These are phyloP conservation scores for Hyaloscypha bicolor DNA, from an alignment of 495 filamentous ascomycete species.

Conservation along the genomic window DNA sequence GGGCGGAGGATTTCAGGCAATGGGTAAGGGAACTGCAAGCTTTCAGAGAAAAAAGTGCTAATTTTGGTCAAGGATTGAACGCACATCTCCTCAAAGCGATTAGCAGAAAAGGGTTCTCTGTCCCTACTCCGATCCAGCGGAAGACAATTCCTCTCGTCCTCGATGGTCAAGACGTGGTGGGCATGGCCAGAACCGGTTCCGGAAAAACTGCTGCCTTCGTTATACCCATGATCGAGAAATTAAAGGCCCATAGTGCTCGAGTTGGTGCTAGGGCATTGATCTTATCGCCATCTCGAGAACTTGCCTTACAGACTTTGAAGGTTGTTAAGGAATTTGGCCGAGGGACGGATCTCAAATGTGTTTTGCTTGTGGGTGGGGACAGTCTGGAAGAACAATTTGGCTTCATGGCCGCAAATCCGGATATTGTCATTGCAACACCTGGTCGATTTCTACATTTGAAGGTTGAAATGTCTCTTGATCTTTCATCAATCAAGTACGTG, in stretches of 20 bases:
- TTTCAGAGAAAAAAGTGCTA: constrained; percentile 7
- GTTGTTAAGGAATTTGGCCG: constrained; percentile 92
- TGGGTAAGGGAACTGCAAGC: constrained; percentile 57
- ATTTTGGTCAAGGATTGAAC: constrained; percentile 60
- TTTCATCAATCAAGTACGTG: constrained; percentile 84
- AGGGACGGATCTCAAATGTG: constrained; percentile 86
- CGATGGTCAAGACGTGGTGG: constrained; percentile 89
- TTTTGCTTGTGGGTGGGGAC: constrained; percentile 92
- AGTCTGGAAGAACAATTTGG: constrained; percentile 94
- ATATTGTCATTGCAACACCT: constrained; percentile 95
- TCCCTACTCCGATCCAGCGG: constrained; percentile 95
- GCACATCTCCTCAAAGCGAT: constrained; percentile 83
- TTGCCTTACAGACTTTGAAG: constrained; percentile 93
- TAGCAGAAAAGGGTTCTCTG: constrained; percentile 86
- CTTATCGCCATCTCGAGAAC: constrained; percentile 86
- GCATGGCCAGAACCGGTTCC: constrained; percentile 95
- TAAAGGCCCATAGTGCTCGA: constrained; percentile 84
- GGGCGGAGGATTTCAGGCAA: constrained; percentile 92
- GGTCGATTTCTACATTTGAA: constrained; percentile 94
- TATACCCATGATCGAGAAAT: constrained; percentile 93
- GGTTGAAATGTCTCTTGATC: constrained; percentile 89
- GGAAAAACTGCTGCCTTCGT: constrained; percentile 98
- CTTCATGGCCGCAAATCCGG: constrained; percentile 90
- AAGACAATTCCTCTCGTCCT: constrained; percentile 92
- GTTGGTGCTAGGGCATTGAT: constrained; percentile 85